Base-by-base conservation (phyloP, 805 yeast genomes). In the Peterozyma xylosa region DNA sequence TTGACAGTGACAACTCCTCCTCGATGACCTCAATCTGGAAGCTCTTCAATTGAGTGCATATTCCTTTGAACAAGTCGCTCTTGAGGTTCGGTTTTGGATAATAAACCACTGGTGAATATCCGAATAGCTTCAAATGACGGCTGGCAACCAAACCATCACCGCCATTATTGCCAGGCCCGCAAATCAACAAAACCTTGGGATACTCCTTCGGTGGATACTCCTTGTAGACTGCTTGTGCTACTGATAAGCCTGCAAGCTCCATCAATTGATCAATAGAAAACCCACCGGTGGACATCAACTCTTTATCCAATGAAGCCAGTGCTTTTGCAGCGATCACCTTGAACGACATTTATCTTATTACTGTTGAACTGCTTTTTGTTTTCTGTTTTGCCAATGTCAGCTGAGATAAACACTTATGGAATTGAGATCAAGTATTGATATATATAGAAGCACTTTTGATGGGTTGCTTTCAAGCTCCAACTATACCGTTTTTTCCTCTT, bases 111-210 rank as follows among this genome's bases (percentile, higher is more conserved):
- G 97, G 96, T 5, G 67, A 64, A 58, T 80, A 87, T 2, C 93
- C 93, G 70, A 93, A 79, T 11, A 89, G 64, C 51, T 78, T 77
- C 49, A 93, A 67, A 59, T 93, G 99, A 37, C 99, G 72, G 1
- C 97, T 96, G 29, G 96, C 95, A 1, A 93, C 99, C 11, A 93
- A 66, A 0, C 98, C 99, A 63, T 93, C 99, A 2, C 98, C 99
- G 1, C 96, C 91, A 57, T 93, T 93, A 57, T 93, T 93, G 1
- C 99, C 99, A 0, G 98, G 98, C 0, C 99, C 99, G 10, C 82
- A 88, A 5, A 93, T 67, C 1, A 93, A 74, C 36, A 90, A 64
- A 1, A 89, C 81, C 10, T 61, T 66, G 34, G 67, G 61, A 21
- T 56, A 37, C 11, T 58, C 45, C 7, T 43, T 37, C 1, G 80